These are phyloP conservation scores for Sphaerulina populicola DNA, from an alignment of 2,329 filamentous ascomycete genomes.

Conservation along the genomic window DNA sequence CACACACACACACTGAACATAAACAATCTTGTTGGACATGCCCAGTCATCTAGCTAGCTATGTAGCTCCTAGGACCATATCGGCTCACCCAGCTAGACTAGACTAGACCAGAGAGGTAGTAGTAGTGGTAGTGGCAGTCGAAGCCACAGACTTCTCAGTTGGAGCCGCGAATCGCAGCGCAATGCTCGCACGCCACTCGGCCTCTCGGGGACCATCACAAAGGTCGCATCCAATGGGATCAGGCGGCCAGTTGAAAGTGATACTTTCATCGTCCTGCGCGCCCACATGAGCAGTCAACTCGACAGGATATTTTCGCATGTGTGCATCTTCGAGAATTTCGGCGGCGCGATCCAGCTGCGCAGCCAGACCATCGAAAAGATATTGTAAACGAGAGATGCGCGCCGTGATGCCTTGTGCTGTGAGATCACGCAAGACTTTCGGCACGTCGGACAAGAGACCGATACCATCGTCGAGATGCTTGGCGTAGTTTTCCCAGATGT, in stretches of 20 bases:
- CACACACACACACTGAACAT: too few species aligned
- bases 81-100: too few species aligned
- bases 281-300: neutral
- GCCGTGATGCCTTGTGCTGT: slow-evolving; percentile 2
- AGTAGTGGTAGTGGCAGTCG: too few species aligned
- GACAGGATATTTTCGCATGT: neutral
- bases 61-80: too few species aligned
- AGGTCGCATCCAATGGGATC: neutral
- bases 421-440: neutral
- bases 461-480: slow-evolving; percentile 2
- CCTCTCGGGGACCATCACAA: neutral
- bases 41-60: too few species aligned
- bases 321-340: neutral
- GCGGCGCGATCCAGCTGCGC: neutral
- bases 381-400: neutral
- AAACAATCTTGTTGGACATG: too few species aligned
- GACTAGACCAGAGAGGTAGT: too few species aligned
- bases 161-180: too few species aligned
- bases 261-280: neutral
- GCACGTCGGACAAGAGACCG: neutral
- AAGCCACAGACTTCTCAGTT: too few species aligned
- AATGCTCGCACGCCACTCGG: too few species aligned
- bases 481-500: slow-evolving; percentile 3
- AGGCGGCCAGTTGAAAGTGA: neutral
- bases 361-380: neutral